These are phyloP conservation scores for Eremomyces bilateralis DNA, from an alignment of 495 filamentous ascomycete species.

Conservation along the genomic window DNA sequence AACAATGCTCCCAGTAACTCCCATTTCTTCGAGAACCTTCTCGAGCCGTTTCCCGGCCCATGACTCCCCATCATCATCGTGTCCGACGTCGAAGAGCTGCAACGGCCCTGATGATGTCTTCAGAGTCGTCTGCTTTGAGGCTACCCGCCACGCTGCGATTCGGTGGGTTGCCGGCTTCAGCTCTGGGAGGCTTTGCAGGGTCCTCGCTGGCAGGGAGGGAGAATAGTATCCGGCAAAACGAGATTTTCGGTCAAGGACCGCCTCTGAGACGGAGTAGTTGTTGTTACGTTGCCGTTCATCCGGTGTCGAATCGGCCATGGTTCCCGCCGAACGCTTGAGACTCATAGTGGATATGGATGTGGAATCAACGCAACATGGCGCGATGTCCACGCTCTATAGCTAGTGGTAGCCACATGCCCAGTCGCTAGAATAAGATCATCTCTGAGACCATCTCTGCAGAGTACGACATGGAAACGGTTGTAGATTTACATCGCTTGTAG, in stretches of 20 bases:
- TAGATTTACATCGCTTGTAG: no score
- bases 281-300: slow-evolving; percentile 1
- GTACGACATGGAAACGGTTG: no score
- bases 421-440: no score
- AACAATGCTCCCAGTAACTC: slow-evolving; percentile 19
- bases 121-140: slow-evolving; percentile 14
- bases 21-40: slow-evolving; percentile 17
- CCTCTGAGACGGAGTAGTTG: slow-evolving; percentile 12
- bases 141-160: slow-evolving; percentile 21
- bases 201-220: slow-evolving; percentile 13
- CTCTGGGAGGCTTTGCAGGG: slow-evolving; percentile 16
- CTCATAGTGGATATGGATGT: no score
- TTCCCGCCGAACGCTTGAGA: no score
- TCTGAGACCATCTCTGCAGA: no score
- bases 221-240: slow-evolving; percentile 23
- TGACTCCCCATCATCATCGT: slow-evolving; percentile 26
- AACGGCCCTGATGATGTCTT: slow-evolving; percentile 6
- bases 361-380: no score
- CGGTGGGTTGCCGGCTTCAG: slow-evolving; percentile 20
- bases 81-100: slow-evolving; percentile 12
- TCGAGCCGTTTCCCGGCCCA: slow-evolving; percentile 19
- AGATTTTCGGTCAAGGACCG: slow-evolving; percentile 21
- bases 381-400: no score
- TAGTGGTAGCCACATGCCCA: no score
- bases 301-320: slow-evolving; percentile 3